A percentile compares a stretch with the other conserved stretches of the same genome.
phyloP scores from a whole-genome alignment of 2,329 filamentous ascomycete species.

The Curvularia eragrostidis region DNA sequence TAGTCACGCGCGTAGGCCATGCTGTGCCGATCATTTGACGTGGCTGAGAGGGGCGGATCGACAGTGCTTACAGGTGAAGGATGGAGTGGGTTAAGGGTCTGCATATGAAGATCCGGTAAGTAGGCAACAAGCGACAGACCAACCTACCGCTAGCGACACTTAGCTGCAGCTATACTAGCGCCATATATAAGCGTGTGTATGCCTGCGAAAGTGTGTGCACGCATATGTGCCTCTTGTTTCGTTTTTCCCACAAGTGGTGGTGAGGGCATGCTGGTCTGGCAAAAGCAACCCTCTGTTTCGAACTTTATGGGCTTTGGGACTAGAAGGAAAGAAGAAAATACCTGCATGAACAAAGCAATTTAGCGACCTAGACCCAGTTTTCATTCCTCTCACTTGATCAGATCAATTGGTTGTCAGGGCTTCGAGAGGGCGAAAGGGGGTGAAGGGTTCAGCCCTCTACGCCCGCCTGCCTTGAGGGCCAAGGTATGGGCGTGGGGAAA shows the following conservation, averaged over 20 bases:
- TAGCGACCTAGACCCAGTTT: neutral
- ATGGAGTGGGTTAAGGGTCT: conserved; percentile 35
- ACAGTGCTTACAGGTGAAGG: conserved; percentile 32
- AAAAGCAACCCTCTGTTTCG: conserved; percentile 1
- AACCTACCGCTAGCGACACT: neutral
- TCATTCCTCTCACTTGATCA: neutral
- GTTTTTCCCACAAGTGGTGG: neutral
- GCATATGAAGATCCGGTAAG: neutral
- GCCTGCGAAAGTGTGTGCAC: neutral
- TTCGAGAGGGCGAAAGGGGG: neutral
- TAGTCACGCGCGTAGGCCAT: conserved; percentile 1
- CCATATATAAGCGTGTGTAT: neutral
- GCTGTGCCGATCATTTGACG: neutral
- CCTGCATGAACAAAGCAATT: neutral
- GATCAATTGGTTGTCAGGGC: neutral
- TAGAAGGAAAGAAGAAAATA: conserved; percentile 3
- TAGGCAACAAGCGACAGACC: neutral
- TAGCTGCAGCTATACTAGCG: neutral
- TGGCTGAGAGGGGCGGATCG: conserved; percentile 8
- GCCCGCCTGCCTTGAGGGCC: neutral
- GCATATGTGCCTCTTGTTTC: neutral
- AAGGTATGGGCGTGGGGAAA: neutral
- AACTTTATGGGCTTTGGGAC: neutral
- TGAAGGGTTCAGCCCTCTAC: neutral
- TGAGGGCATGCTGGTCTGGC: neutral